Conservation (phyloP, 495 filamentous ascomycete genomes). For the Paragyromitra xinjiangensis region DNA sequence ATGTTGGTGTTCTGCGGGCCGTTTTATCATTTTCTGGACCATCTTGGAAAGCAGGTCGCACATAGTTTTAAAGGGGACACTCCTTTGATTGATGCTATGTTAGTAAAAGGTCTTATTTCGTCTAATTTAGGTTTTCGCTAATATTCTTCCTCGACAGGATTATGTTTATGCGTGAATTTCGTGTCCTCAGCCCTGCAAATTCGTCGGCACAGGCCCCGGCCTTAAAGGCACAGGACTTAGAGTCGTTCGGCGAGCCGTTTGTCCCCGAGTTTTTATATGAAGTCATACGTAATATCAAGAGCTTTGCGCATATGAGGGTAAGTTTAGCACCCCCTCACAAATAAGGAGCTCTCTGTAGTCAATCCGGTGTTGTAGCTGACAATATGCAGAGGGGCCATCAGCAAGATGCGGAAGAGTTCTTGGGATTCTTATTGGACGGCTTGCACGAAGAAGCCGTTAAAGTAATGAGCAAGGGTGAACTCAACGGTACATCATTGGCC, state of each 20-base stretch:
- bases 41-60: constrained; percentile 79
- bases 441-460: constrained; percentile 90
- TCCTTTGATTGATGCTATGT: constrained; percentile 93
- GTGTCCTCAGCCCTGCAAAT: constrained; percentile 60
- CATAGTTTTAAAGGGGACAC: constrained; percentile 96
- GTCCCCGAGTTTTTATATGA: constrained; percentile 96
- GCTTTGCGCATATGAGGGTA: constrained; percentile 91
- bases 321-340: constrained; percentile 53
- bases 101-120: constrained; percentile 59
- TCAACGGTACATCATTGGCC: constrained; percentile 57
- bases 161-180: constrained; percentile 95
- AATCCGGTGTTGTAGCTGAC: constrained; percentile 54
- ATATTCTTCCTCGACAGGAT: constrained; percentile 67
- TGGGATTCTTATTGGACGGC: constrained; percentile 91
- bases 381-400: constrained; percentile 81
- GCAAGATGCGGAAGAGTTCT: constrained; percentile 97
- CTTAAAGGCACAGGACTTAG: constrained; percentile 77
- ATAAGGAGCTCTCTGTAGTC: background rate
- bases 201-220: constrained; percentile 72
- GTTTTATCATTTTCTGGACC: constrained; percentile 92
- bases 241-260: constrained; percentile 90
- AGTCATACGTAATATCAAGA: constrained; percentile 81
- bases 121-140: background rate
- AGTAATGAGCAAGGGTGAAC: constrained; percentile 69
- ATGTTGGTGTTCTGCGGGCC: constrained; percentile 90